A percentile compares a stretch with the other conserved stretches of the same genome.
Conservation (phyloP, 345 rosid genomes). For the Leavenworthia alabamica region DNA sequence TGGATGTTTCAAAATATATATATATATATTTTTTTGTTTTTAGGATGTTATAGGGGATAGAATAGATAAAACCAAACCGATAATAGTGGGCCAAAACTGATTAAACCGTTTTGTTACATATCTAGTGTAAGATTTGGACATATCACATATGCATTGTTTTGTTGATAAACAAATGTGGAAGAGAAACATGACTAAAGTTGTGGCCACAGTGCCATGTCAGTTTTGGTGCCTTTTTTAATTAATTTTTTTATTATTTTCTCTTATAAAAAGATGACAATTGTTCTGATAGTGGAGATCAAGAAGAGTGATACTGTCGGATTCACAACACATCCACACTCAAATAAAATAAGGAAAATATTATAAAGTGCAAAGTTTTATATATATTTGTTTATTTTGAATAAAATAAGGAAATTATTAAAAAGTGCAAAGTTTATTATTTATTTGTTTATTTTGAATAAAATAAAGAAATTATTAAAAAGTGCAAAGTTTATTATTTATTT, state of each 20-base stretch:
- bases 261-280: slow-evolving; percentile 28
- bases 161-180: slow-evolving; percentile 31
- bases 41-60: background rate
- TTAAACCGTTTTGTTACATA: slow-evolving; percentile 4
- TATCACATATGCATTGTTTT: slow-evolving; percentile 21
- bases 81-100: slow-evolving; percentile 6
- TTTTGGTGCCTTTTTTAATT: slow-evolving; percentile 22
- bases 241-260: slow-evolving; percentile 8
- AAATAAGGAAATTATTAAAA: no score
- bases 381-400: no score
- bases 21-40: no score
- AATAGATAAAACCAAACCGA: background rate
- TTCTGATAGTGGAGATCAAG: slow-evolving; percentile 39
- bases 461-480: no score
- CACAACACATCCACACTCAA: slow-evolving; percentile 19
- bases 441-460: no score
- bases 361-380: slow-evolving; percentile 13
- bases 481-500: no score
- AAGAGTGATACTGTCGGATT: slow-evolving; percentile 32
- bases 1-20: background rate
- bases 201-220: slow-evolving; percentile 41
- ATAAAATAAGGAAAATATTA: slow-evolving; percentile 10
- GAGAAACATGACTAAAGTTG: slow-evolving; percentile 36
- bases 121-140: background rate
- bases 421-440: no score